These are phyloP conservation scores for Metarhizium guizhouense DNA, from an alignment of 2,329 filamentous ascomycete genomes.

Conservation along the genomic window DNA sequence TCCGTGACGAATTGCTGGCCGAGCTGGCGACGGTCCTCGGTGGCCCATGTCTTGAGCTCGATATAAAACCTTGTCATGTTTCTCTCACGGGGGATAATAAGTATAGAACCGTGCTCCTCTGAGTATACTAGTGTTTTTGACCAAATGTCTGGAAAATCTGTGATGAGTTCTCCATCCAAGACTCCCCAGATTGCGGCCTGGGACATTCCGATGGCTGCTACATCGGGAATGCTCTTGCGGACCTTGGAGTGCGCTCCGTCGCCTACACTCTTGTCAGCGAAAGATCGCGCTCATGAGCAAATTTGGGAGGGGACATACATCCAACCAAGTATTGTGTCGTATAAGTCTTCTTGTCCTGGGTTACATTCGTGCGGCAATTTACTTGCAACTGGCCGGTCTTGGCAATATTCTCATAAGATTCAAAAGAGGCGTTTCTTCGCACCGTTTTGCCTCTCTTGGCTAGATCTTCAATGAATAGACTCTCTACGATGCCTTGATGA, in stretches of 20 bases:
- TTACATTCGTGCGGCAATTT: slow-evolving; percentile 43
- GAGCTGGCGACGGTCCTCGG: slow-evolving; percentile 29
- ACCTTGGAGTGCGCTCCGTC: slow-evolving; percentile 67
- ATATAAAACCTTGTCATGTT: slow-evolving; percentile 61
- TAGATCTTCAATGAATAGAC: slow-evolving; percentile 61
- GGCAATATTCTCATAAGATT: slow-evolving; percentile 40
- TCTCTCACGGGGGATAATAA: slow-evolving; percentile 66
- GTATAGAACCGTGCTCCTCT: slow-evolving; percentile 56
- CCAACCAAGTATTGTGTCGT: slow-evolving; percentile 58
- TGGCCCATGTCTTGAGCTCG: slow-evolving; percentile 40
- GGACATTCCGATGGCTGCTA: slow-evolving; percentile 46
- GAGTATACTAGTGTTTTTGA: slow-evolving; percentile 63
- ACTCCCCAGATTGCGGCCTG: slow-evolving; percentile 57
- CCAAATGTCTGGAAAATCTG: slow-evolving; percentile 68
- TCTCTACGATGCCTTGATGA: slow-evolving; percentile 70
- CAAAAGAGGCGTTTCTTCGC: slow-evolving; percentile 54
- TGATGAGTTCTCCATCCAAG: slow-evolving; percentile 60
- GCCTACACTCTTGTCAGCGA: slow-evolving; percentile 25
- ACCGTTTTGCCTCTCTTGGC: slow-evolving; percentile 54
- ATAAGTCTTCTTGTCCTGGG: slow-evolving; percentile 39
- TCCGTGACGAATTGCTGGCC: slow-evolving; percentile 63
- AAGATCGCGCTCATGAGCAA: neutral
- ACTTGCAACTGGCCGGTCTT: slow-evolving; percentile 36
- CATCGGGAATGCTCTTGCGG: slow-evolving; percentile 51
- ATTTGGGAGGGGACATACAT: slow-evolving; percentile 29